Evolutionary conservation across 2,329 filamentous ascomycete species (phyloP), one percentile per base, ranked within the genome.

Genomic region (Diaporthe citri): DNA sequence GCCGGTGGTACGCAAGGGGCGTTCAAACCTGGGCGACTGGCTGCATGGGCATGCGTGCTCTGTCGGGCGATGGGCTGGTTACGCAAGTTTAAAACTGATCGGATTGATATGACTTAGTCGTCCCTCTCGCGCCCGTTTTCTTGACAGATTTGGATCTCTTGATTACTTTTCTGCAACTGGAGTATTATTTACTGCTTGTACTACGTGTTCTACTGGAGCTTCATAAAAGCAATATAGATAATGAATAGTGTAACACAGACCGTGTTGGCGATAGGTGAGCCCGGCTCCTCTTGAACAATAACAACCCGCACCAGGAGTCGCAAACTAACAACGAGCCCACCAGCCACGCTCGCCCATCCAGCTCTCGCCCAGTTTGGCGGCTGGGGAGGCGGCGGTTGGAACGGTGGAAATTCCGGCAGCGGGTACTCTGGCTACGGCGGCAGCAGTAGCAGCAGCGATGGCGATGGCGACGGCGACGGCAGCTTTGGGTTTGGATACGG

Each of bases 221-320:
- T 8, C 34, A 60, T 28, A 36, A 4, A 12, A 60, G 17, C 4
- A 46, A 36, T 4, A 31, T 8, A 7, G 28, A 31, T 25, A 17
- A 74, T 74, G 73, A 20, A 71, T 20, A 41, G 17, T 17, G 34
- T 56, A 43, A 64, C 34, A 46, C 31, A 34, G 31, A 43, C 36
- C 22, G 51, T 31, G 57, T 41, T 74, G 66, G 66, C 36, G 15
- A 55, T 74, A 55, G 73, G 73, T 74, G 56, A 73, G 72, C 28
- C 0, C 2, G 1, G 13, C n/a, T 15, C n/a, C 36, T 43, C 34
- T 8, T n/a, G 5, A 41, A 55, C 2, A 41, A 25, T 12, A 20
- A 25, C 22, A 17, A 22, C 13, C 34, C 13, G 5, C 15, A 28
- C 5, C 31, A 41, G 5, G 13, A 8, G 8, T 8, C 1, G 0